Base-by-base conservation (phyloP, 176 grass and related monocot genomes). In the Oryza glaberrima region DNA sequence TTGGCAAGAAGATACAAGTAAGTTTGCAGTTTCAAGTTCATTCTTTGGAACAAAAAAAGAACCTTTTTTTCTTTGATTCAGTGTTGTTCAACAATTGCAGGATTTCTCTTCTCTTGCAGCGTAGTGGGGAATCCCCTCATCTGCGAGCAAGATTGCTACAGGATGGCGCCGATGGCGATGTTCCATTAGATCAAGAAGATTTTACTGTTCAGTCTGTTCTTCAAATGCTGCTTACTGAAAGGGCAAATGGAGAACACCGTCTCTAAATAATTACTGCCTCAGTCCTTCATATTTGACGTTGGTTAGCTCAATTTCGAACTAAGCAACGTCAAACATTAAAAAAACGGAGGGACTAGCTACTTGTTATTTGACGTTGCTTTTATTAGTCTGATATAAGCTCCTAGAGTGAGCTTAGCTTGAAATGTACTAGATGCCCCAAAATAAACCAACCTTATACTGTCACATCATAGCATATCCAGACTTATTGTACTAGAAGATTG, bases 71-170 rank as follows among this genome's bases (percentile, higher is more conserved):
- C 1, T 58, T 56, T 43, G 0, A 38, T 38, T 61, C 1, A 7
- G 43, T 44, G 43, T 44, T 44, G 43, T 44, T 63, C n/a, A 63
- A 58, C 9, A 23, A 20, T 58, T 58, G n/a, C 35, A 58, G 87
- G 69, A 6, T 78, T 78, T 65, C 40, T 87, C 70, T 49, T 65
- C 40, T 87, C 70, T 49, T 89, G 79, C 93, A 98, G 96, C 88
- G 89, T 98, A 83, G 96, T 98, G 68, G 93, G 96, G 41, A 98
- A 98, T 86, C 96, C 97, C 69, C 90, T 99, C 65, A 94, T 99
- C 45, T 99, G 97, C 13, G 76, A 96, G 52, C 82, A 92, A 81
- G 91, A 92, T 72, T 99, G 97, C 82, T 96, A 84, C 9, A 90
- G 94, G 54, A 94, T 81, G 25, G 90, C 70, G 13, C 91, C 84